Base-by-base conservation (phyloP, 2,329 filamentous ascomycete species). In the Diaporthe vaccinii region DNA sequence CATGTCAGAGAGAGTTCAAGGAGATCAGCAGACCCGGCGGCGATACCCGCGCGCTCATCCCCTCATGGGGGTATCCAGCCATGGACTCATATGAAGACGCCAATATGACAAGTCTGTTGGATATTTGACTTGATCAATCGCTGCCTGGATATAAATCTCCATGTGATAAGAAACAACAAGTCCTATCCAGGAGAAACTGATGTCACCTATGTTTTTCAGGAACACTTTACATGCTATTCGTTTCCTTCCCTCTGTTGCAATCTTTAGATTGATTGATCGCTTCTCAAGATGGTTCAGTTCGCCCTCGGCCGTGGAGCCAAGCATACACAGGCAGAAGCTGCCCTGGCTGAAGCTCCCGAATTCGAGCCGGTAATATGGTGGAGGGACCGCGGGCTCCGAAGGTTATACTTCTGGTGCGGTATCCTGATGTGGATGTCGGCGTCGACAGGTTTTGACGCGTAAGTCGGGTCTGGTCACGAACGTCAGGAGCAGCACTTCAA, bases 361-460 rank as follows among this genome's bases (percentile, higher is more conserved):
- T 90, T 91, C 78, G 87, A 90, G 78, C 84, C 85, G 74, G 89
- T 91, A 31, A 86, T 82, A 73, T 92, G 90, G 90, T 88, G 85
- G 76, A 85, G 83, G 78, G 88, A 91, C 77, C 89, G 89, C 51
- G 88, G 90, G 79, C 82, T 92, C 72, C 85, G 90, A 71, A 88
- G 86, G 80, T 86, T 91, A 15, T 91, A 91, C 79, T 85, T 85
- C 69, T 86, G 87, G 80, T 85, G 85, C 75, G 82, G 86, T 28
- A 86, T 91, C 75, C 84, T 92, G 74, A 89, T 90, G 81, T 84
- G 92, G 74, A 90, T 89, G 17, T 91, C 90, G 41, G 90, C 90
- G 58, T 91, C 90, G 41, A 91, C 89, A 10, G 90, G 90, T 72
- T 92, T 91, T 80, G 90, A 92, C 82, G 89, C 90, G 84, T 86